Evolutionary conservation across 805 yeast species (phyloP), one percentile per base, ranked within the genome.

Genomic region (Zygosaccharomyces siamensis): DNA sequence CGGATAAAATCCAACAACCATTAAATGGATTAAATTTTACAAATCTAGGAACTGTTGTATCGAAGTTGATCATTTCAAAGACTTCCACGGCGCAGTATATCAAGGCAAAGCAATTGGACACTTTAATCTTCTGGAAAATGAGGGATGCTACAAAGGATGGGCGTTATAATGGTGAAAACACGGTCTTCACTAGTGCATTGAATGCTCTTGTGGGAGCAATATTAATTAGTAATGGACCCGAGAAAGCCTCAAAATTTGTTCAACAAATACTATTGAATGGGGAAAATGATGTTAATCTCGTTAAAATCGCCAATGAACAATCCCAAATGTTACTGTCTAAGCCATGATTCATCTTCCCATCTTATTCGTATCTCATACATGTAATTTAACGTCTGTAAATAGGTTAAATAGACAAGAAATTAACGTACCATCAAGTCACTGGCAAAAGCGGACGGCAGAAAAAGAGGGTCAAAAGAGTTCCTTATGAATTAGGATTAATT

Each of bases 131-230:
- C 68, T 84, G 90, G 86, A 82, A 78, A 60, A 75, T 78, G 57
- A 75, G 77, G 68, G 75, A 76, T 56, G 74, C 74, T 35, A 67
- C 72, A 37, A 65, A 73, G 50, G 69, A 67, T 51, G 72, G 75
- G 40, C 72, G 68, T 52, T 63, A 60, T 42, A 80, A 79, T 59
- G 87, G 86, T 33, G 84, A 81, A 59, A 64, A 76, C 60, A 70
- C 76, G 49, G 77, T 81, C 10, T 70, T 74, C 50, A 76, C 81
- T 3, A 77, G 79, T 52, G 76, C 79, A 63, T 62, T 80, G 51
- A 72, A 72, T 58, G 83, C 92, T 4, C 67, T 85, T 48, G 68
- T 86, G 26, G 93, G 93, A 23, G 90, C 85, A 2, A 77, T 86
- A 45, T 72, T 83, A 31, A 69, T 79, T 30, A 72, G 74, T 24